These are phyloP conservation scores for Ehretia macrophylla DNA, from an alignment of 257 asterid species.

Conservation along the genomic window DNA sequence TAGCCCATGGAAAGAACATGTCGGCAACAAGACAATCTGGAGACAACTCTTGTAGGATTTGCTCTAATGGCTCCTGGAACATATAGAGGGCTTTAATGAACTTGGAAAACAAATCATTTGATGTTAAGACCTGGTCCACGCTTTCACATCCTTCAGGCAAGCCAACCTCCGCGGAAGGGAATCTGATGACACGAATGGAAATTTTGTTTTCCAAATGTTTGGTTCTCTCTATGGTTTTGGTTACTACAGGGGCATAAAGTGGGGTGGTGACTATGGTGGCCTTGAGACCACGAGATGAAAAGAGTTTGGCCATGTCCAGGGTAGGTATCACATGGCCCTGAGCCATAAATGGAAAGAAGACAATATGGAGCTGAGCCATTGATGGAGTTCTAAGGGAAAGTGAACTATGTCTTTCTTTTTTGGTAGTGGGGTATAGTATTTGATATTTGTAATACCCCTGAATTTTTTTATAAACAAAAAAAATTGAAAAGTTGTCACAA, in stretches of 20 bases:
- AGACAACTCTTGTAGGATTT: slow-evolving; percentile 22
- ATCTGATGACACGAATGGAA: slow-evolving; percentile 18
- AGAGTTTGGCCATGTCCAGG: slow-evolving; percentile 56
- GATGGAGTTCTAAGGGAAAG: background rate
- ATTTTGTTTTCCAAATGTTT: slow-evolving; percentile 20
- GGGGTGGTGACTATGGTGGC: slow-evolving; percentile 45
- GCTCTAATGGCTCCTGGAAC: slow-evolving; percentile 42
- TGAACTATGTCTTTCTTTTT: too few species aligned
- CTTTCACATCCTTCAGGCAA: slow-evolving; percentile 36
- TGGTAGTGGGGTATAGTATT: too few species aligned
- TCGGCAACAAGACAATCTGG: slow-evolving; percentile 55
- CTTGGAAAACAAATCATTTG: slow-evolving; percentile 9
- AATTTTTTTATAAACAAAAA: too few species aligned
- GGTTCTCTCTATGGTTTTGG: slow-evolving; percentile 15
- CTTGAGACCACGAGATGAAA: slow-evolving; percentile 42
- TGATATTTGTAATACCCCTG: too few species aligned
- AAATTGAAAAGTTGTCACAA: too few species aligned
- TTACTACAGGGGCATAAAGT: slow-evolving; percentile 17
- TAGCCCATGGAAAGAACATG: slow-evolving; percentile 56
- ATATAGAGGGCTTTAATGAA: slow-evolving; percentile 25
- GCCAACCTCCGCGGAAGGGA: slow-evolving; percentile 34
- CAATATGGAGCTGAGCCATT: slow-evolving; percentile 30
- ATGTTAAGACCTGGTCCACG: slow-evolving; percentile 21
- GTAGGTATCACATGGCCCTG: slow-evolving; percentile 55
- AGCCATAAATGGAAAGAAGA: slow-evolving; percentile 45